These are phyloP conservation scores for Pestalotiopsis sp. DNA, from an alignment of 2,329 filamentous ascomycete species.

Conservation along the genomic window DNA sequence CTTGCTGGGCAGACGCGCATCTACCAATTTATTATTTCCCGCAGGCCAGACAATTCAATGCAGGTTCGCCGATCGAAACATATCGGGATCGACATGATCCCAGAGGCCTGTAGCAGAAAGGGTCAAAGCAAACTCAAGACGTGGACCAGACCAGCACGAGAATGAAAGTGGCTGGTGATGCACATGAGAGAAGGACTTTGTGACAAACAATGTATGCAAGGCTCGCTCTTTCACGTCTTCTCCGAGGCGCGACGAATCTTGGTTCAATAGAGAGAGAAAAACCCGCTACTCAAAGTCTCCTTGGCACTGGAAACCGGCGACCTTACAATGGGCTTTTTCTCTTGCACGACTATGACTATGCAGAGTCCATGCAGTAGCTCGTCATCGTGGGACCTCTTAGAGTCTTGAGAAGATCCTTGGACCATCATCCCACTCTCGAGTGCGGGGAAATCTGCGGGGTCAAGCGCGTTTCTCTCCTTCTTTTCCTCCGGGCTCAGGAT, in stretches of 20 bases:
- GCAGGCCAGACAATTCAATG: background rate
- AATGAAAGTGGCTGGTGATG: background rate
- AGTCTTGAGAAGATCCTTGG: background rate
- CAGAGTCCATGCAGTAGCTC: background rate
- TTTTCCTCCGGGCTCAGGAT: background rate
- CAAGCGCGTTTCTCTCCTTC: background rate
- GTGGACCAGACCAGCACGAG: background rate
- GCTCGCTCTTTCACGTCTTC: too few species aligned
- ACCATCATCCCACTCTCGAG: background rate
- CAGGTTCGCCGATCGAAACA: background rate
- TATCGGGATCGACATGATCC: background rate
- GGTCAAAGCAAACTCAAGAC: background rate
- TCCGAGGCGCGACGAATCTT: background rate
- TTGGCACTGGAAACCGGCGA: background rate
- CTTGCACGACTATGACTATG: background rate
- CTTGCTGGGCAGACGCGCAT: background rate
- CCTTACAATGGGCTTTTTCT: background rate
- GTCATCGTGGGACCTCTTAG: background rate
- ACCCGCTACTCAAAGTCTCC: background rate
- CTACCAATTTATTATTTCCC: background rate
- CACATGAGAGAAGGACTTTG: background rate
- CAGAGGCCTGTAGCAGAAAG: background rate
- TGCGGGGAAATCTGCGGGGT: background rate
- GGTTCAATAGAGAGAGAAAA: background rate
- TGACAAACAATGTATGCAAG: too few species aligned